Base-by-base conservation (phyloP, 2,329 filamentous ascomycete genomes). In the Diaporthe aspalathi region DNA sequence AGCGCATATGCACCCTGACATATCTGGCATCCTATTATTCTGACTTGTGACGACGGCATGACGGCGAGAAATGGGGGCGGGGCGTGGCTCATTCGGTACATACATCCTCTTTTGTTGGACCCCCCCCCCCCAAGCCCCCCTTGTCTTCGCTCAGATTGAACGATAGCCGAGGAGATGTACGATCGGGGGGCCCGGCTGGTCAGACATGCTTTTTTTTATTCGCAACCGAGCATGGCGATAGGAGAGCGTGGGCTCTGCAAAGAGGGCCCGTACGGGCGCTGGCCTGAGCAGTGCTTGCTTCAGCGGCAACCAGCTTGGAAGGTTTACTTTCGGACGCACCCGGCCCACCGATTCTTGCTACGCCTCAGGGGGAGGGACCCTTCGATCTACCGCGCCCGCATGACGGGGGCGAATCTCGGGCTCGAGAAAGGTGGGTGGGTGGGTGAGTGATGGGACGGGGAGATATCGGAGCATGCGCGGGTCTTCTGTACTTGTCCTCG, bases 321-420 rank as follows among this genome's bases (percentile, higher is more conserved):
- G 40, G 57, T 63, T 63, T 63, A 49, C 27, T 49, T 63, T 63
- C 57, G 57, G 57, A 63, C 40, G 57, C 57, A 35, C 27, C 40
- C 57, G 27, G 27, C 47, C 40, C 35, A 5, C 35, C 11, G 24
- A 56, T 45, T 45, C 40, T 32, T 62, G 57, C 40, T 62, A 62
- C 38, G 45, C 40, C 32, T 27, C n/a, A n/a, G 47, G 57, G 57
- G 57, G 40, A 16, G 38, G 6, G 40, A 16, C 57, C 17, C 57
- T 62, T 12, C 60, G 60, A 63, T 63, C 60, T 35, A 49, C 43
- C 8, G 14, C 8, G 24, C 60, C 43, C 45, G 60, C 60, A 63
- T 49, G 20, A 63, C 20, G 20, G 27, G 49, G 60, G 60, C 60
- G 60, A 63, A 63, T 63, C 60, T 63, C 60, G 27, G 60, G 27